A percentile compares a stretch with the other conserved stretches of the same genome.
These are phyloP conservation scores for Tetrahymena thermophila DNA, from an alignment of 73 alveolate genomes.

Conservation along the genomic window DNA sequence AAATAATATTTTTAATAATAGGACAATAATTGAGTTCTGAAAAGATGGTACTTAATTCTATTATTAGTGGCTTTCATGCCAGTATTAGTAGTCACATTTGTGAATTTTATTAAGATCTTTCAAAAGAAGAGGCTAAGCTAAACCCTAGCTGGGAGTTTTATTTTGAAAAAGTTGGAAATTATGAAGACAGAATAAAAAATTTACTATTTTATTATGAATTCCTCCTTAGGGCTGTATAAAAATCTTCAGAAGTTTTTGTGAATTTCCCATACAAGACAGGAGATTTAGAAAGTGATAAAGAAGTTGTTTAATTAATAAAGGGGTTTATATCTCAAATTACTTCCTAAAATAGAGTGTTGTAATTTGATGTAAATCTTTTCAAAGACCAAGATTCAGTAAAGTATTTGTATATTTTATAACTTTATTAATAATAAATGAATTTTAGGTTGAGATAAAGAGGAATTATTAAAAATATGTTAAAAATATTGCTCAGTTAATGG, in stretches of 20 bases:
- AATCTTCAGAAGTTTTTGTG: not conserved
- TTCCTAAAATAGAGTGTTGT: not conserved
- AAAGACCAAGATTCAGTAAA: not conserved
- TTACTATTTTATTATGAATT: not conserved
- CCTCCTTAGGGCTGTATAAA: not conserved
- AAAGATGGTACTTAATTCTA: not conserved
- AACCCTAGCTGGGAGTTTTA: not conserved
- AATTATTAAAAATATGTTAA: not conserved
- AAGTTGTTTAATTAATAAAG: not conserved
- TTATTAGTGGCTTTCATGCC: not conserved
- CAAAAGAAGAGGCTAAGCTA: not conserved
- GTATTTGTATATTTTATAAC: too few relatives aligned
- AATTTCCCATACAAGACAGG: not conserved
- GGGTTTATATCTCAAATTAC: not conserved
- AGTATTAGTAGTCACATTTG: not conserved
- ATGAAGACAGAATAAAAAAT: not conserved
- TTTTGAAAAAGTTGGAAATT: not conserved
- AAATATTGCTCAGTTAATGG: not conserved
- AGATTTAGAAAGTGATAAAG: not conserved
- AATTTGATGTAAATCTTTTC: not conserved
- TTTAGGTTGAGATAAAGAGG: not conserved
- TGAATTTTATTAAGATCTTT: not conserved
- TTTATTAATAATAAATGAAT: too few relatives aligned
- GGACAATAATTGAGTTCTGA: not conserved
- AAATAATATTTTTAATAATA: not conserved